Conservation (phyloP, 768 basidiomycete genomes). For the Agrocybe praecox region DNA sequence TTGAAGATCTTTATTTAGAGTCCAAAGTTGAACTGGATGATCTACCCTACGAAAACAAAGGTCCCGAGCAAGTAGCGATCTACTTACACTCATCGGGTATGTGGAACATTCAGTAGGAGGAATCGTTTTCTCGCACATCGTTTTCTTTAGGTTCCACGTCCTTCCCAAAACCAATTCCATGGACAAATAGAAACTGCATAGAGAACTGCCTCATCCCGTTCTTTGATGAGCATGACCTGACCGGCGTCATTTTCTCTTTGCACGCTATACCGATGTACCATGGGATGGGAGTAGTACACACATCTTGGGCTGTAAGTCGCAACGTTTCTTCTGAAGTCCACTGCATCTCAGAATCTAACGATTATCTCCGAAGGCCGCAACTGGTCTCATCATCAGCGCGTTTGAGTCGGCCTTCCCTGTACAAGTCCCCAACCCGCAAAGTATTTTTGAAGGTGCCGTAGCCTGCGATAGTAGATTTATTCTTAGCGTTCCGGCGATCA, state of each 20-base stretch:
- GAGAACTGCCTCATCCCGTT: not conserved
- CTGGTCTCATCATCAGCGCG: not conserved
- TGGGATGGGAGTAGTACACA: not conserved
- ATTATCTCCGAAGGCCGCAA: not conserved
- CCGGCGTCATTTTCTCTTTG: not conserved
- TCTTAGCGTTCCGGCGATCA: not conserved
- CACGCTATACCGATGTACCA: constrained; percentile 3
- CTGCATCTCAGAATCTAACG: not conserved
- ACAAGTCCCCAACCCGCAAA: not conserved
- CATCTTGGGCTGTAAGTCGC: not conserved
- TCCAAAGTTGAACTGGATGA: not conserved
- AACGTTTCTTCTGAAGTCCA: not conserved
- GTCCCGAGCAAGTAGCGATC: not conserved
- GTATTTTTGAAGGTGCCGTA: not conserved
- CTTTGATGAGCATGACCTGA: not conserved
- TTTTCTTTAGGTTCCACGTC: not conserved
- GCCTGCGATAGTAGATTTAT: not conserved
- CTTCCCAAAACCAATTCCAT: not conserved
- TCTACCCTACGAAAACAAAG: not conserved
- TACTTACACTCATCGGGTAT: constrained; percentile 1
- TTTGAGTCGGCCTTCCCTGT: not conserved
- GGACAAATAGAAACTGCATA: not conserved
- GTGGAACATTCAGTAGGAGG: not conserved
- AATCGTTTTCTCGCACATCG: not conserved
- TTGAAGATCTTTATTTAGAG: not conserved